Evolutionary conservation across 768 basidiomycete species (phyloP).

Genomic region (Amanita rimosa): DNA sequence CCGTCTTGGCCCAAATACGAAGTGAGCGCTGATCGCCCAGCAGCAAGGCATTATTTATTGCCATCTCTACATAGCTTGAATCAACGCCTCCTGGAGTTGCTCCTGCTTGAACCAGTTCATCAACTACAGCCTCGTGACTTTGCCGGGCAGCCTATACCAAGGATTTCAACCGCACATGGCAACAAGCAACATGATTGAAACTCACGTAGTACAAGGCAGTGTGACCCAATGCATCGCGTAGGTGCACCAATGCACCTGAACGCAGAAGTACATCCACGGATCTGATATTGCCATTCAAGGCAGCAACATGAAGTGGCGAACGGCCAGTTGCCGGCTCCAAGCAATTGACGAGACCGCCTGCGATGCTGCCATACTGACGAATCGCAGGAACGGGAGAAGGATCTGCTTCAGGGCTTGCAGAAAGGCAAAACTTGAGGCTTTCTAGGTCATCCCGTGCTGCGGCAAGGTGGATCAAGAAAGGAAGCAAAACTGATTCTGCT

Average conservation of each 20-base stretch:
- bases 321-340: conserved; percentile 60
- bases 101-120: conserved; percentile 58
- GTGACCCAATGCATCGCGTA: conserved; percentile 71
- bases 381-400: conserved; percentile 12
- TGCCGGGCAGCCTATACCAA: conserved; percentile 59
- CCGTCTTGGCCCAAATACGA: conserved; percentile 47
- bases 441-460: conserved; percentile 60
- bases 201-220: conserved; percentile 77
- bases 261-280: conserved; percentile 42
- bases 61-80: conserved; percentile 43
- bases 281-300: conserved; percentile 48
- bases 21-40: conserved; percentile 32
- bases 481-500: conserved; percentile 61
- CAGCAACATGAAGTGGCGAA: conserved; percentile 71
- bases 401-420: conserved; percentile 17
- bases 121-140: conserved; percentile 49
- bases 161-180: conserved; percentile 1
- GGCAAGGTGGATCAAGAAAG: conserved; percentile 72
- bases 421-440: conserved; percentile 50
- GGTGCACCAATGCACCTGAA: conserved; percentile 73
- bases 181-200: background rate
- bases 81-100: conserved; percentile 65
- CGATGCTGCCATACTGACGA: conserved; percentile 28
- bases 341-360: conserved; percentile 65
- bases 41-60: conserved; percentile 22